Evolutionary conservation across 23 red algal species (phyloP).

Genomic region (Cyanidiococcus yangmingshanensis): DNA sequence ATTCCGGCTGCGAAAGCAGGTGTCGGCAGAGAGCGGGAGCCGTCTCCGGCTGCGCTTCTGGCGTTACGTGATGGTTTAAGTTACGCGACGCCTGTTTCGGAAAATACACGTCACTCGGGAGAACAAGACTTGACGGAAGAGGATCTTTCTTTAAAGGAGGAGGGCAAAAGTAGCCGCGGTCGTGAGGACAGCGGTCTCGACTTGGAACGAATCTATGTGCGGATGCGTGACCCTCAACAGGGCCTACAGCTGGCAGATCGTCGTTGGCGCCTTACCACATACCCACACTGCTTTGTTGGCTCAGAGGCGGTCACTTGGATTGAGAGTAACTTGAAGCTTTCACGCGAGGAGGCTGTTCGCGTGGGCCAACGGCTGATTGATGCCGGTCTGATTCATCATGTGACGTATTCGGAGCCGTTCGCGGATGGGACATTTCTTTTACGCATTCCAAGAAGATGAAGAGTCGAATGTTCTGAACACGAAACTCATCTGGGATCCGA

Average conservation of each 20-base stretch:
- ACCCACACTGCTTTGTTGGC: conserved; percentile 89
- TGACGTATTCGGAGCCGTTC: conserved; percentile 86
- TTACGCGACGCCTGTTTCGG: not conserved
- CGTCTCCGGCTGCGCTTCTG: not conserved
- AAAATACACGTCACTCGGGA: not conserved
- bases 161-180: not conserved
- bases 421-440: conserved; percentile 76
- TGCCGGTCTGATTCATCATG: conserved; percentile 84
- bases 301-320: conserved; percentile 86
- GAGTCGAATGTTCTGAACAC: conserved; percentile 87
- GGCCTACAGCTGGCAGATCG: conserved; percentile 68
- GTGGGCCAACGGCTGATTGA: conserved; percentile 80
- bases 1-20: not conserved
- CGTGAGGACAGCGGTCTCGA: conserved; percentile 26
- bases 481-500: conserved; percentile 88
- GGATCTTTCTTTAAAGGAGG: not conserved
- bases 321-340: conserved; percentile 45
- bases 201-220: conserved; percentile 62
- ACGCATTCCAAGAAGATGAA: conserved; percentile 95
- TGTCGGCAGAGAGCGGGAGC: not conserved
- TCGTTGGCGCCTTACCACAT: conserved; percentile 62
- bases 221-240: conserved; percentile 52
- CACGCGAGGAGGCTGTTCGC: conserved; percentile 37
- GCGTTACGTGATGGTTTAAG: not conserved
- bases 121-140: not conserved